Conservation (phyloP, 2,329 filamentous ascomycete species). For the Shiraia sp. region DNA sequence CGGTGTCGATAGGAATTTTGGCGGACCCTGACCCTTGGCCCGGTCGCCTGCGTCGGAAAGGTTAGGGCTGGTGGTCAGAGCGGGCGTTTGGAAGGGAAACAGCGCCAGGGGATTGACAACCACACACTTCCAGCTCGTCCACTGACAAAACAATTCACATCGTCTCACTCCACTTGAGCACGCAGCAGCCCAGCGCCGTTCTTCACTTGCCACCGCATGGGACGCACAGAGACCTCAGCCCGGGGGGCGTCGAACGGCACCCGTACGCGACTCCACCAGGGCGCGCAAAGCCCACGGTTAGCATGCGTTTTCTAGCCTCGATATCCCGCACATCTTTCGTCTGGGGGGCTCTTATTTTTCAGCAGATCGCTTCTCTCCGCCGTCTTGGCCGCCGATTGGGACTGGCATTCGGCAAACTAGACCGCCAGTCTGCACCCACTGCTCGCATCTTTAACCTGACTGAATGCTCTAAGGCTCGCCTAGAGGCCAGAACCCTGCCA, state of each 20-base stretch:
- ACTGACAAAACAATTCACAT: constrained; percentile 15
- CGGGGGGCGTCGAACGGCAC: constrained; percentile 11
- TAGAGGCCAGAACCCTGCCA: constrained; percentile 9
- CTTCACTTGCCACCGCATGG: constrained; percentile 30
- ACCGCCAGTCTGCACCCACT: constrained; percentile 34
- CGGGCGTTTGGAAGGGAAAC: constrained; percentile 20
- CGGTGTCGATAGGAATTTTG: constrained; percentile 31
- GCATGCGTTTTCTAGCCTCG: constrained; percentile 12
- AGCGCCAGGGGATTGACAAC: no score
- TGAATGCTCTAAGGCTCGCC: constrained; percentile 16
- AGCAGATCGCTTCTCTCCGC: constrained; percentile 23
- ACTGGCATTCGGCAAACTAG: constrained; percentile 21
- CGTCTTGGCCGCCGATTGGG: constrained; percentile 25
- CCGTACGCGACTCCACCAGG: constrained; percentile 8
- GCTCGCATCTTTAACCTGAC: constrained; percentile 17
- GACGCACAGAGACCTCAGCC: constrained; percentile 20
- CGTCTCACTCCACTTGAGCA: constrained; percentile 17
- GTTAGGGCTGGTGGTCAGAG: constrained; percentile 16
- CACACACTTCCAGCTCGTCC: constrained; percentile 18
- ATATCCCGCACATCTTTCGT: constrained; percentile 14
- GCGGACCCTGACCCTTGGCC: constrained; percentile 18
- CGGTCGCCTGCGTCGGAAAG: constrained; percentile 16
- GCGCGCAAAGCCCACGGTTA: no score
- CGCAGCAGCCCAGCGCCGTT: constrained; percentile 9
- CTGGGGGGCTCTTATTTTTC: constrained; percentile 21